Evolutionary conservation across 139 green algal species (phyloP).

Genomic region (Chlamydomonas sp.): DNA sequence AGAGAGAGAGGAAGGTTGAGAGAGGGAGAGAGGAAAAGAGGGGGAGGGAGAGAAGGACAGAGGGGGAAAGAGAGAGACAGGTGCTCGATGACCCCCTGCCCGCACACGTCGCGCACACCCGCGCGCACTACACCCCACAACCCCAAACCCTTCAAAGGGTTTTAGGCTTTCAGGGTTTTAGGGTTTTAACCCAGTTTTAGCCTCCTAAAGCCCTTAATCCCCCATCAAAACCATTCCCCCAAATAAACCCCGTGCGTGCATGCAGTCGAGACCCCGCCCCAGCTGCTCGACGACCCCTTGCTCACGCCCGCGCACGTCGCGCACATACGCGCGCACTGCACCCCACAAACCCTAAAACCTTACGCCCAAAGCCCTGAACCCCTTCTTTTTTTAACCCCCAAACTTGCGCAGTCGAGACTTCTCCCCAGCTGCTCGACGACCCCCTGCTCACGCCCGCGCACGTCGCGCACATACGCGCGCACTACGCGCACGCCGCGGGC

Average conservation of each 20-base stretch:
- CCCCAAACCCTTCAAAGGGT: not conserved
- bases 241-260: no score
- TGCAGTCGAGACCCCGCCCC: constrained; percentile 12
- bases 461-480: constrained; percentile 15
- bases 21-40: no score
- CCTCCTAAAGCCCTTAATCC: no score
- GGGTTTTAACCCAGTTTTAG: not conserved
- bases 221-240: no score
- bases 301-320: constrained; percentile 19
- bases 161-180: not conserved
- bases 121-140: not conserved
- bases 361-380: not conserved
- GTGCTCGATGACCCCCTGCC: no score
- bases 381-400: not conserved
- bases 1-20: no score
- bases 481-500: no score
- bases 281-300: constrained; percentile 19
- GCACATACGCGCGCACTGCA: constrained; percentile 22
- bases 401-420: constrained; percentile 17
- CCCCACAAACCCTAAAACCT: not conserved
- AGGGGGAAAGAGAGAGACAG: no score
- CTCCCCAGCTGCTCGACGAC: constrained; percentile 8
- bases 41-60: no score
- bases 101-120: not conserved
- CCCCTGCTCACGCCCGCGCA: constrained; percentile 20